phyloP scores from a whole-genome alignment of 805 yeast species.

The Myxozyma sirexii region DNA sequence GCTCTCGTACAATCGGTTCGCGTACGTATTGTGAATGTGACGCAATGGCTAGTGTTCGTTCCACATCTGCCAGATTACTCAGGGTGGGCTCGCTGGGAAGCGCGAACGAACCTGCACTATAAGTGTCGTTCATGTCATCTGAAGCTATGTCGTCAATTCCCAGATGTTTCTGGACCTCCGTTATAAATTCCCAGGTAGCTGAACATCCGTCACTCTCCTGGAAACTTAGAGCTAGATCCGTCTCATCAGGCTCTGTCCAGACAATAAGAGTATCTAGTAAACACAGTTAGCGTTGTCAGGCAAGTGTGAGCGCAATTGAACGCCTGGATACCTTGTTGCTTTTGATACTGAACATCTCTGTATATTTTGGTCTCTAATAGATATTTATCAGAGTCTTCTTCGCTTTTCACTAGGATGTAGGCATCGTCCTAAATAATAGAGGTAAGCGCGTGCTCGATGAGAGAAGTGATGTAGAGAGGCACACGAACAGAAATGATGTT shows the following conservation, averaged over 20 bases:
- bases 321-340: constrained; percentile 60
- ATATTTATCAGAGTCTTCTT: constrained; percentile 58
- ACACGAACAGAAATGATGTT: background rate
- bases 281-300: background rate
- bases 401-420: constrained; percentile 71
- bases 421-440: constrained; percentile 42
- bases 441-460: background rate
- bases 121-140: constrained; percentile 68
- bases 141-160: constrained; percentile 33
- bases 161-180: constrained; percentile 33
- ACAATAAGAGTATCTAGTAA: constrained; percentile 78
- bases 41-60: constrained; percentile 61
- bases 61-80: constrained; percentile 55
- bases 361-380: constrained; percentile 68
- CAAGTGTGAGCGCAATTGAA: background rate
- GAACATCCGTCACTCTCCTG: constrained; percentile 92
- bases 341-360: constrained; percentile 80
- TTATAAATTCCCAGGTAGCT: constrained; percentile 54
- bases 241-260: constrained; percentile 78
- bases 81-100: constrained; percentile 63
- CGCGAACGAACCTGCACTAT: constrained; percentile 71
- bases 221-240: constrained; percentile 75
- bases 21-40: constrained; percentile 65
- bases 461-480: background rate
- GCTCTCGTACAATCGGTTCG: constrained; percentile 58